Evolutionary conservation across 1,139 yeast species (phyloP), one percentile per base, ranked within the genome.

Genomic region (Casaregolazyma lundiana): DNA sequence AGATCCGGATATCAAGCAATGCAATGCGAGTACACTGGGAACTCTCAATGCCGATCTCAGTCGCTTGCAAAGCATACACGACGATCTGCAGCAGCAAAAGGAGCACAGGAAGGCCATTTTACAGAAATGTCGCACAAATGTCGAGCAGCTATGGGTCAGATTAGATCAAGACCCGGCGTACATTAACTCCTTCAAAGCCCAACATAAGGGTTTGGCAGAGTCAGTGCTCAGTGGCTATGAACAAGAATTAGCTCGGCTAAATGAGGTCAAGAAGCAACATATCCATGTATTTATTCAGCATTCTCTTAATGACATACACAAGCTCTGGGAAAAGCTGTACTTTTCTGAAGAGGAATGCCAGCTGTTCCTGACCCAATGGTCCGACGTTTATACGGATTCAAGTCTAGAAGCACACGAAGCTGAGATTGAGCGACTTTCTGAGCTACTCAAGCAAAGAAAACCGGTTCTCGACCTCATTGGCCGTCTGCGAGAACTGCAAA

Each of bases 231-330:
- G 56, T 6, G 60, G 60, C 40, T 76, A 79, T 52, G 75, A 77
- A 50, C 56, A 58, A 36, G 92, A 88, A 58, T 64, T 83, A 41
- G 71, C 70, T 21, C 72, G 85, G 48, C 70, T 90, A 32, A 72
- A 76, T 45, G 68, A 70, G 21, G 78, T 80, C 63, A 78, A 94
- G 55, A 73, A 80, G 15, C 76, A 78, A 49, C 76, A 76, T 53
- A 78, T 89, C 32, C 83, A 84, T 47, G 77, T 77, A 18, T 81
- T 90, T 51, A 83, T 90, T 11, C 61, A 69, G 11, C 84, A 80
- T 42, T 71, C 86, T 1, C 72, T 90, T 59, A 58, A 58, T 1
- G 78, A 77, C 47, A 80, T 90, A 11, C 73, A 71, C 39, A 71
- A 68, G 3, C 65, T 77, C 9, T 89, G 96, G 95, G 71, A 72